Evolutionary conservation across 2,329 filamentous ascomycete genomes (phyloP).

Genomic region (Aspergillus fumigatiaffinis): DNA sequence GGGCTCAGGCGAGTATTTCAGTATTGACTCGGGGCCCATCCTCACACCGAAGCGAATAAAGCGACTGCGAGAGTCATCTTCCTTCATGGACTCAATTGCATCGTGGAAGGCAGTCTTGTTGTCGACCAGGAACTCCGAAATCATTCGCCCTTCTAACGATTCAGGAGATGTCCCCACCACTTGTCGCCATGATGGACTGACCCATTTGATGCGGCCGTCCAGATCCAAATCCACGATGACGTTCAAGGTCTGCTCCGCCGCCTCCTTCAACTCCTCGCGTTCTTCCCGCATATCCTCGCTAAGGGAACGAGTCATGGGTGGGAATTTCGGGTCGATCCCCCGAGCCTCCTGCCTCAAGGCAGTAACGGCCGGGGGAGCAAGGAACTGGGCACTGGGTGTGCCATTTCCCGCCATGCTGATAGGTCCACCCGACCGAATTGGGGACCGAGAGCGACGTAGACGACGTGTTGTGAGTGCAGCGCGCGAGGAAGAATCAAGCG

Average conservation of each 20-base stretch:
- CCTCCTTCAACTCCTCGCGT: slow-evolving; percentile 88
- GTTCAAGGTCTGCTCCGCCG: slow-evolving; percentile 93
- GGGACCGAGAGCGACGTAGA: slow-evolving; percentile 5
- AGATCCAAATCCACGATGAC: slow-evolving; percentile 92
- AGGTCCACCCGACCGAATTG: slow-evolving; percentile 11
- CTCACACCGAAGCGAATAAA: slow-evolving; percentile 76
- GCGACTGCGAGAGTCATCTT: slow-evolving; percentile 88
- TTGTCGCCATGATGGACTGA: slow-evolving; percentile 92
- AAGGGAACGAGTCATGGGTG: slow-evolving; percentile 58
- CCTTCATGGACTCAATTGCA: slow-evolving; percentile 81
- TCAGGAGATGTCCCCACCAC: slow-evolving; percentile 78
- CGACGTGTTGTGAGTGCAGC: background rate
- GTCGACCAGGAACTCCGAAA: slow-evolving; percentile 76
- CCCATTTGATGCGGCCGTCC: slow-evolving; percentile 88
- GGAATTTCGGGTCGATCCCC: slow-evolving; percentile 30
- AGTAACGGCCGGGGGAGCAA: slow-evolving; percentile 43
- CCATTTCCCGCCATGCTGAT: slow-evolving; percentile 43
- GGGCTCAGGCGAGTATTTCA: slow-evolving; percentile 46
- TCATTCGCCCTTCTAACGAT: slow-evolving; percentile 68
- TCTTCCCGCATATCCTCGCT: slow-evolving; percentile 91
- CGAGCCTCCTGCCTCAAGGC: slow-evolving; percentile 43
- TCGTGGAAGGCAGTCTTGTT: slow-evolving; percentile 78
- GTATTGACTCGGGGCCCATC: slow-evolving; percentile 65
- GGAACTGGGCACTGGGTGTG: slow-evolving; percentile 34
- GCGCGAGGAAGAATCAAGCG: slow-evolving; percentile 3